Base-by-base conservation (phyloP, 2,329 filamentous ascomycete genomes). In the Alternaria gaisen region DNA sequence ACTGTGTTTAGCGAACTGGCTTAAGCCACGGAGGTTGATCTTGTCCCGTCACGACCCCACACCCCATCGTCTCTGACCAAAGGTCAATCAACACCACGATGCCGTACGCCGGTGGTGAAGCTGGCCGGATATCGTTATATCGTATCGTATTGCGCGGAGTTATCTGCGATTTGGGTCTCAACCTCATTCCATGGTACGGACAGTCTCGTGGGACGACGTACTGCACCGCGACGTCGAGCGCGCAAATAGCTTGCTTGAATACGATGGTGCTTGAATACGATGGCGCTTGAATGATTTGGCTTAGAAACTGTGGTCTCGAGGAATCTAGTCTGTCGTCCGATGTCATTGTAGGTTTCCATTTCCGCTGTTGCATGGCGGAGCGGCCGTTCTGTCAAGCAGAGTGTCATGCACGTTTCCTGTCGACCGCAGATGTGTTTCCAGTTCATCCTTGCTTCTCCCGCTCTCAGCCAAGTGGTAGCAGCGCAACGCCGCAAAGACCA, bases 401-500 rank as follows among this genome's bases (percentile, higher is more conserved):
- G 53, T 57, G 26, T 60, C 46, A 47, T n/a, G 34, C 46, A 36
- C 47, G 58, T 57, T 60, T 56, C 47, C 41, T 36, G 18, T 47
- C 40, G 30, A 47, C 40, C 41, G 40, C 53, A 56, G 18, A 24
- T 10, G 53, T 46, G 58, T 56, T 60, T 52, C 58, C 53, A 44
- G 43, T 47, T 40, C 22, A 42, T 18, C 48, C 36, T 24, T 26
- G 34, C 48, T 22, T 47, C 32, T 47, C 18, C 34, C 36, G 26
- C 26, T 56, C 32, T n/a, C 22, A 38, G 53, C 11, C 32, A 24
- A 34, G 24, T 56, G n/a, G 43, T 50, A 34, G 53, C 53, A 43
- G 36, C 34, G 43, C 53, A 30, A 30, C 20, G 24, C 14, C 47
- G 28, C 14, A 43, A 41, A 54, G 38, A 20, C 52, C 53, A 55